Evolutionary conservation across 2,329 filamentous ascomycete species (phyloP), one percentile per base, ranked within the genome.

Genomic region (Bipolaris victoriae): DNA sequence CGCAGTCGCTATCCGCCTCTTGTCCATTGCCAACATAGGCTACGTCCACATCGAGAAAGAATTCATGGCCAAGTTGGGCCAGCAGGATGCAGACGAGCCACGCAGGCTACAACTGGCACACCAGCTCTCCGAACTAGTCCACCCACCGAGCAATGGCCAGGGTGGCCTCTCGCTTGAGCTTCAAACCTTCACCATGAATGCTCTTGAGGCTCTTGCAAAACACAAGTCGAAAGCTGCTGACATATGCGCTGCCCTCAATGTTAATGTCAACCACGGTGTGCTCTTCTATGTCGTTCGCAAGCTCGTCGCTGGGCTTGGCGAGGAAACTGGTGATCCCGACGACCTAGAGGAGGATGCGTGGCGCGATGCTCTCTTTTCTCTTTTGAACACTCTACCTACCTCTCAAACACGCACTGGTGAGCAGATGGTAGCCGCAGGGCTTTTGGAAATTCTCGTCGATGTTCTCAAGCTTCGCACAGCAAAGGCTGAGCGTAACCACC

Each of bases 201-300:
- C 94, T 0, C 82, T 99, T 49, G 92, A 97, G 73, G 90, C 91
- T n/a, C 83, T 99, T 55, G 87, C 91, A 6, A 90, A 87, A 71
- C 91, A 91, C 72, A 89, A 90, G 67, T 80, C 84, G 55, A 93
- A 92, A 70, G 86, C 89, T 29, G 81, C 87, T 33, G 95, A 99
- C 73, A 89, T 99, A 22, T 88, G 92, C 62, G 88, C 91, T 40
- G 92, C 95, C n/a, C 81, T 99, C 40, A 96, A 92, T 69, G 91
- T 96, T 52, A 97, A 94, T 66, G 94, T 98, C 36, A 98, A 96
- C 68, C 96, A 99, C 68, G 96, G 95, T 13, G 90, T 98, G 29
- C 83, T 99, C 43, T 89, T 98, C 65, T 98, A 97, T 70, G 86
- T 97, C 64, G 89, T 97, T 48, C 87, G 94, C 54, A 97, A 96